These are phyloP conservation scores for Aureobasidium uvarum DNA, from an alignment of 2,329 filamentous ascomycete species.

Conservation along the genomic window DNA sequence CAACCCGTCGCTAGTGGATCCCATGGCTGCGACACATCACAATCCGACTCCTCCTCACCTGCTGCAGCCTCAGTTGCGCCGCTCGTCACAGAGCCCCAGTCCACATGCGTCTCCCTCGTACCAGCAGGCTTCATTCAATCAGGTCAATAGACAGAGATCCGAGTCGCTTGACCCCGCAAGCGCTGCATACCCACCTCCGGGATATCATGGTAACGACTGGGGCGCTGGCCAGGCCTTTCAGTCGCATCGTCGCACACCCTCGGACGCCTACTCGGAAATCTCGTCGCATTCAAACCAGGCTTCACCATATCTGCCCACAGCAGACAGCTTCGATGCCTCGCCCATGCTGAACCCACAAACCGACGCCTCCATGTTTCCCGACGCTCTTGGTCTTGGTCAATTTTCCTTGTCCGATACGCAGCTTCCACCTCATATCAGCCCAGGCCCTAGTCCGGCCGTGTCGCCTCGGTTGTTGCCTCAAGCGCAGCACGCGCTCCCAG, in stretches of 20 bases:
- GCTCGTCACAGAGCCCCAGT: slow-evolving; percentile 54
- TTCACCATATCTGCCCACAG: slow-evolving; percentile 75
- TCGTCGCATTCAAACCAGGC: slow-evolving; percentile 71
- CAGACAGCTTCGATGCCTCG: slow-evolving; percentile 82
- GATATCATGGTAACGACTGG: slow-evolving; percentile 56
- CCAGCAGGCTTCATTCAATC: slow-evolving; percentile 53
- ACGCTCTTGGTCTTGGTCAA: slow-evolving; percentile 71
- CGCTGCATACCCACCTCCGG: slow-evolving; percentile 53
- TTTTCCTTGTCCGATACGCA: slow-evolving; percentile 76
- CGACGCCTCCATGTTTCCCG: slow-evolving; percentile 71
- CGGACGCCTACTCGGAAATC: slow-evolving; percentile 83
- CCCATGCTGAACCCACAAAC: slow-evolving; percentile 72
- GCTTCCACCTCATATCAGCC: slow-evolving; percentile 54
- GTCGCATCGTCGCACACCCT: slow-evolving; percentile 77
- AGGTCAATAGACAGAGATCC: slow-evolving; percentile 55
- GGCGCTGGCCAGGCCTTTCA: slow-evolving; percentile 63
- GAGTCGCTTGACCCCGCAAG: slow-evolving; percentile 60
- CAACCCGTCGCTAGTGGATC: slow-evolving; percentile 49
- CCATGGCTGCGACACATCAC: slow-evolving; percentile 52
- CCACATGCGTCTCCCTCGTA: slow-evolving; percentile 55
- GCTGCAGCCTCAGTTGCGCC: slow-evolving; percentile 53
- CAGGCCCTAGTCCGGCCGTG: slow-evolving; percentile 69
- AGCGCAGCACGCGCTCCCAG: slow-evolving; percentile 56
- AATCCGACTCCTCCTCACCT: slow-evolving; percentile 58
- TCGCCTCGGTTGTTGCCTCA: slow-evolving; percentile 67